phyloP scores from a whole-genome alignment of 1,284 basidiomycete species.

The Leccinum fallax region DNA sequence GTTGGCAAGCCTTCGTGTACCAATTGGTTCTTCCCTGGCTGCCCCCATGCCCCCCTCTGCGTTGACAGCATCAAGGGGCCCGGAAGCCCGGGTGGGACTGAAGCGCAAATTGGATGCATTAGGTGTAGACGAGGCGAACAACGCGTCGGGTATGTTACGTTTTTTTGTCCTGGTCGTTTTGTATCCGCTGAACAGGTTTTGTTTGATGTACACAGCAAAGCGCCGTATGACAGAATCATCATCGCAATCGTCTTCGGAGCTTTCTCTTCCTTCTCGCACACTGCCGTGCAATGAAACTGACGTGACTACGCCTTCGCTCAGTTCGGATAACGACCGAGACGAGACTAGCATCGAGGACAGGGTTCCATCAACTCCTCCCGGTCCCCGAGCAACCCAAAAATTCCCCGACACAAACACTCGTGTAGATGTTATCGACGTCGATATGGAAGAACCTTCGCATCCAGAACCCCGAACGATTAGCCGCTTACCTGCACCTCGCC shows the following conservation, averaged over 20 bases:
- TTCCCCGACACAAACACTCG: background rate
- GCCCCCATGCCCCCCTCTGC: constrained; percentile 18
- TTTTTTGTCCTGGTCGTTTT: background rate
- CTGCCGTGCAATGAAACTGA: constrained; percentile 34
- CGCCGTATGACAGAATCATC: constrained; percentile 22
- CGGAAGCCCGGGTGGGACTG: constrained; percentile 17
- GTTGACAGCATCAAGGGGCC: constrained; percentile 8
- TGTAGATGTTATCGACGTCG: constrained; percentile 40
- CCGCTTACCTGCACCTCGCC: constrained; percentile 16
- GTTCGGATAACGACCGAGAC: constrained; percentile 62
- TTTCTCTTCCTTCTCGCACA: constrained; percentile 9
- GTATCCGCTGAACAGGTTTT: constrained; percentile 4
- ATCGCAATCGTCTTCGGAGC: constrained; percentile 10
- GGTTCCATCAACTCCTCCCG: constrained; percentile 46
- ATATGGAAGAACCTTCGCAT: constrained; percentile 32
- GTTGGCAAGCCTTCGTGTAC: constrained; percentile 30
- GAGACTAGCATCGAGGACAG: constrained; percentile 50
- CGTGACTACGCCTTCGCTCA: constrained; percentile 63
- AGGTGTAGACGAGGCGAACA: constrained; percentile 10
- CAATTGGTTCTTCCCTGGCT: constrained; percentile 25
- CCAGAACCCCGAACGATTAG: constrained; percentile 7
- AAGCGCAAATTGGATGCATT: constrained; percentile 32
- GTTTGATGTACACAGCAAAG: constrained; percentile 17
- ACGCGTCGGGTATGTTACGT: constrained; percentile 19
- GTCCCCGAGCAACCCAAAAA: constrained; percentile 15